Conservation (phyloP, 495 filamentous ascomycete species). For the Trichoderma erinaceum region DNA sequence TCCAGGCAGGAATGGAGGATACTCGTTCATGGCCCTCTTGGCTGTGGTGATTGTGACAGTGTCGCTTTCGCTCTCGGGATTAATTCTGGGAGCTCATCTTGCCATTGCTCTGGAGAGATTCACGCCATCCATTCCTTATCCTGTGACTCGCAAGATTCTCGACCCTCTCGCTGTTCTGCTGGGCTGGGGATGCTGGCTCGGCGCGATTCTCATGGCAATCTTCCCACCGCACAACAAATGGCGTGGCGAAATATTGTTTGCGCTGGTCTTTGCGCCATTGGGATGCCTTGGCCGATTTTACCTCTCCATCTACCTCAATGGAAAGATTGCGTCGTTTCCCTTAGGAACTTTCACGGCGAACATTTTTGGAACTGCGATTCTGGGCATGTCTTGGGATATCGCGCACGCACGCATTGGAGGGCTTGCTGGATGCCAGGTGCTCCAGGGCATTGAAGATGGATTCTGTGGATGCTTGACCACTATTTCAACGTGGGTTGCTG, state of each 20-base stretch:
- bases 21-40: conserved; percentile 73
- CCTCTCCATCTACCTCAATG: conserved; percentile 60
- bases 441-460: conserved; percentile 81
- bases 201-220: conserved; percentile 65
- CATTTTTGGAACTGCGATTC: conserved; percentile 59
- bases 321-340: conserved; percentile 63
- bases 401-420: conserved; percentile 54
- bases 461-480: conserved; percentile 90
- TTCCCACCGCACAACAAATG: conserved; percentile 70
- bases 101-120: conserved; percentile 55
- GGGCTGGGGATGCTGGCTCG: conserved; percentile 70
- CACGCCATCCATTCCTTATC: conserved; percentile 54
- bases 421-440: conserved; percentile 65
- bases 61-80: conserved; percentile 58
- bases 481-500: conserved; percentile 85
- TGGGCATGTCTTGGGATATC: conserved; percentile 66
- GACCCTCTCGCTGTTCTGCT: conserved; percentile 59
- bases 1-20: conserved; percentile 60
- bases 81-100: conserved; percentile 71
- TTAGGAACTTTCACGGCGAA: conserved; percentile 88
- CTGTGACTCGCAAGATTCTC: conserved; percentile 50
- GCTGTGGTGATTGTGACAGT: conserved; percentile 64
- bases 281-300: conserved; percentile 76
- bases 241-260: conserved; percentile 69
- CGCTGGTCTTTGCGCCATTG: conserved; percentile 77